Percentiles rank a stretch among this genome's conserved stretches.
Conservation (phyloP, 1,139 yeast genomes). For the Pichia sp. region DNA sequence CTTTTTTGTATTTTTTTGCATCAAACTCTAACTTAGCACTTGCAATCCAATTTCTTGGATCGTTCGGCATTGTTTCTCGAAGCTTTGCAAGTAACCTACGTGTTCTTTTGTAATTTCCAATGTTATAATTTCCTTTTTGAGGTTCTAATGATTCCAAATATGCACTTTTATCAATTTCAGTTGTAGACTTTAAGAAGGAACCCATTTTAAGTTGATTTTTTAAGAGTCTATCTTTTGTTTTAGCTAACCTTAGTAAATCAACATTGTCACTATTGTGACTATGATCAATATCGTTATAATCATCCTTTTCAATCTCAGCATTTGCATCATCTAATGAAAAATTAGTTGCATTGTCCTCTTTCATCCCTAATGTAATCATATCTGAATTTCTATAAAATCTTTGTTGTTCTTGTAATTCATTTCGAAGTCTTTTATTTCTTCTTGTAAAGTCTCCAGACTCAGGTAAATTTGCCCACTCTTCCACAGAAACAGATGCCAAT, state of each 20-base stretch:
- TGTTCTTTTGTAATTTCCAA: slow-evolving; percentile 53
- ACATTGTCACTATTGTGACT: slow-evolving; percentile 17
- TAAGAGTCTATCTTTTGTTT: slow-evolving; percentile 48
- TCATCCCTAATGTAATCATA: slow-evolving; percentile 39
- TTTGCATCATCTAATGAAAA: slow-evolving; percentile 19
- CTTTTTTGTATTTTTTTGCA: slow-evolving; percentile 49
- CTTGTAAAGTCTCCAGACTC: slow-evolving; percentile 86
- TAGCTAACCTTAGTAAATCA: slow-evolving; percentile 44
- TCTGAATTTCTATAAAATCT: slow-evolving; percentile 85
- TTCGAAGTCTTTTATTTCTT: slow-evolving; percentile 64
- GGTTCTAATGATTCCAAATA: slow-evolving; percentile 19
- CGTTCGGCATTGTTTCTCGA: slow-evolving; percentile 65
- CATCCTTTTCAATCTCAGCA: slow-evolving; percentile 19
- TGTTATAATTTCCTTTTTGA: slow-evolving; percentile 24
- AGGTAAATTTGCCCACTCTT: slow-evolving; percentile 78
- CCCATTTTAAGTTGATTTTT: slow-evolving; percentile 38
- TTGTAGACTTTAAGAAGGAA: not conserved
- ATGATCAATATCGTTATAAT: slow-evolving; percentile 28
- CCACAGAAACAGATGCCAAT: slow-evolving; percentile 51
- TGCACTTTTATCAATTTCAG: slow-evolving; percentile 17
- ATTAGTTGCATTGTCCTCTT: slow-evolving; percentile 21
- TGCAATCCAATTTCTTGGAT: slow-evolving; percentile 82
- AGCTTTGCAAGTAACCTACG: slow-evolving; percentile 60
- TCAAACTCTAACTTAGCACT: slow-evolving; percentile 74
- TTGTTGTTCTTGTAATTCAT: slow-evolving; percentile 56